These are phyloP conservation scores for Platanthera zijinensis DNA, from an alignment of 106 monocot genomes.

Conservation along the genomic window DNA sequence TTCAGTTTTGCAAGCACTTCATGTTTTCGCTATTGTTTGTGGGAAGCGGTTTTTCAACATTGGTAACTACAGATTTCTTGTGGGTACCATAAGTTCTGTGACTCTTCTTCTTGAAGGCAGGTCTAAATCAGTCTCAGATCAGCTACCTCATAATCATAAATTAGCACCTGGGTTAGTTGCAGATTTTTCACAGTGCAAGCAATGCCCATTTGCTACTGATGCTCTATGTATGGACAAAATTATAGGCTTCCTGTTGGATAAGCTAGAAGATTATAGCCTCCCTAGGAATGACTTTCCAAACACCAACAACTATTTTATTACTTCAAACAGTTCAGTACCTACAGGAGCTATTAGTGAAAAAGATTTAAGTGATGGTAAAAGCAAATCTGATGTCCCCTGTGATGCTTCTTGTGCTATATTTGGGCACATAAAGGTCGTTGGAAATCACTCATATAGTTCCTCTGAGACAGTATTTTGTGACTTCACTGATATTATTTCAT, in stretches of 20 bases:
- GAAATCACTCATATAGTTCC: conserved; percentile 5
- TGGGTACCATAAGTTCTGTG: conserved; percentile 34
- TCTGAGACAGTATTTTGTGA: conserved; percentile 24
- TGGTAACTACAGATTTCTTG: conserved; percentile 17
- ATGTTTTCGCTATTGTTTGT: conserved; percentile 55
- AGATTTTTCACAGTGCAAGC: conserved; percentile 21
- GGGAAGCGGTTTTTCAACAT: conserved; percentile 35
- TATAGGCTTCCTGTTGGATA: conserved; percentile 30
- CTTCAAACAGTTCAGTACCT: conserved; percentile 2
- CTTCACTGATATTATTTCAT: conserved; percentile 50
- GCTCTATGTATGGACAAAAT: conserved; percentile 38
- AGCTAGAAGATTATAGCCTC: conserved; percentile 31
- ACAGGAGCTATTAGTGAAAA: background rate
- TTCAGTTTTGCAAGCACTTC: conserved; percentile 37
- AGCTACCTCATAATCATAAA: conserved; percentile 2
- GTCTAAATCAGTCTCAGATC: background rate
- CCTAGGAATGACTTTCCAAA: background rate
- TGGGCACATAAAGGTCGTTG: conserved; percentile 12
- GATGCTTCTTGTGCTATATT: conserved; percentile 16
- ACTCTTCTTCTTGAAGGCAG: conserved; percentile 43
- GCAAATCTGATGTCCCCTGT: conserved; percentile 18
- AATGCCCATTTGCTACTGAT: conserved; percentile 54
- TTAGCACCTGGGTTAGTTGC: background rate
- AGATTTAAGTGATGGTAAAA: background rate
- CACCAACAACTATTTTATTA: conserved; percentile 1